Conservation (phyloP, 306 rosid species). For the Vigna unguiculata region DNA sequence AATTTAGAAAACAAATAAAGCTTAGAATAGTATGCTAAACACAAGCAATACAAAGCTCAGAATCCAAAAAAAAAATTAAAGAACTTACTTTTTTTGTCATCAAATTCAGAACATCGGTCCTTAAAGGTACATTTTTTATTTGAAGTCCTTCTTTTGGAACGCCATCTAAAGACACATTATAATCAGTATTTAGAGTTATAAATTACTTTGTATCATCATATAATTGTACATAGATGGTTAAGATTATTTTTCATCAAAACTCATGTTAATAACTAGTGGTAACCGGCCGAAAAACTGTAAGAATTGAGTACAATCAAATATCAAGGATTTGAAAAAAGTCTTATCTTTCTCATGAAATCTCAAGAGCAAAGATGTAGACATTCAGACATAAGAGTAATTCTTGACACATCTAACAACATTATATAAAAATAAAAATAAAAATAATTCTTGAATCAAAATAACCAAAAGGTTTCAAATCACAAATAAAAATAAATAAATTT, state of each 20-base stretch:
- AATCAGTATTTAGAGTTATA: background rate
- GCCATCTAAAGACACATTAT: constrained; percentile 70
- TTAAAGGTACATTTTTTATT: constrained; percentile 67
- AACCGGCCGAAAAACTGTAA: no score
- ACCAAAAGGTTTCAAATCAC: constrained; percentile 25
- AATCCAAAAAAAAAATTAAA: background rate
- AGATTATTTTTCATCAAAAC: background rate
- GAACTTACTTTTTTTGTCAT: constrained; percentile 80
- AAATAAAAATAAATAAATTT: background rate
- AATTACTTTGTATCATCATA: background rate
- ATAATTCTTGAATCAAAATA: no score
- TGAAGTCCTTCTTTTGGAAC: constrained; percentile 98
- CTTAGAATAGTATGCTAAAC: constrained; percentile 16
- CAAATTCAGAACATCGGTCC: no score
- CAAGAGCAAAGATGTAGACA: constrained; percentile 13
- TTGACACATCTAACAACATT: no score
- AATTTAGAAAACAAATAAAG: constrained; percentile 40
- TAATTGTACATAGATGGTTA: background rate
- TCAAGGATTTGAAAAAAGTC: background rate
- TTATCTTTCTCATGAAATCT: background rate
- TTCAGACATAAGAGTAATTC: no score
- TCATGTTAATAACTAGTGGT: background rate
- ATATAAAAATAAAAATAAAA: no score
- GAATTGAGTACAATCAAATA: background rate
- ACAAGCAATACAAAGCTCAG: background rate